These are phyloP conservation scores for Myriosclerotinia duriaeana DNA, from an alignment of 2,329 filamentous ascomycete genomes.

Conservation along the genomic window DNA sequence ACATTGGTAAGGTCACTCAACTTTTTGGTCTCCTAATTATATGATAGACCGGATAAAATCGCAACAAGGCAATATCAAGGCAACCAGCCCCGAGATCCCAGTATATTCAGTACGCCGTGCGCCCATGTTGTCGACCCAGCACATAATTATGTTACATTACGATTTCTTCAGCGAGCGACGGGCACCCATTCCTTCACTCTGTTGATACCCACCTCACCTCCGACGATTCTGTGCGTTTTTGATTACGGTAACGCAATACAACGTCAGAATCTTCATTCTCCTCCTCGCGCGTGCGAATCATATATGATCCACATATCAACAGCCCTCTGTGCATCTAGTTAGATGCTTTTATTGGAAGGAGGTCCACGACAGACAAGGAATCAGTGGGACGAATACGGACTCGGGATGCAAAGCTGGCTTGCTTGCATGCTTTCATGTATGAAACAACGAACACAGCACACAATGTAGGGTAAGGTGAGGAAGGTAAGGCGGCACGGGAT, in stretches of 20 bases:
- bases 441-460: not conserved
- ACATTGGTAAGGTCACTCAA: constrained; percentile 1
- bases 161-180: constrained; percentile 20
- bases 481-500: constrained; percentile 5
- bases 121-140: constrained; percentile 14
- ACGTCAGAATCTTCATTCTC: constrained; percentile 4
- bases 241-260: constrained; percentile 10
- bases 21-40: not conserved
- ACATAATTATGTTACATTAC: constrained; percentile 16
- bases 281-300: not conserved
- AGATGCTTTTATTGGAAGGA: not conserved
- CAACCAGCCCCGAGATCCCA: constrained; percentile 15
- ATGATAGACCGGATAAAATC: not conserved
- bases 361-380: not conserved
- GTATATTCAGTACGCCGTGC: constrained; percentile 18
- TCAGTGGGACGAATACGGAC: not conserved
- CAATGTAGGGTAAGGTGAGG: not conserved
- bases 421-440: constrained; percentile 6
- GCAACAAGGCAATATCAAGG: constrained; percentile 11
- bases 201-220: constrained; percentile 10
- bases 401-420: constrained; percentile 16
- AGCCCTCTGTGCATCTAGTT: not conserved
- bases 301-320: not conserved
- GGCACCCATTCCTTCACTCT: constrained; percentile 1
- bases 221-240: constrained; percentile 2